Evolutionary conservation across 2,329 filamentous ascomycete genomes (phyloP), one percentile per base, ranked within the genome.

Genomic region (Ophiostoma sp.): DNA sequence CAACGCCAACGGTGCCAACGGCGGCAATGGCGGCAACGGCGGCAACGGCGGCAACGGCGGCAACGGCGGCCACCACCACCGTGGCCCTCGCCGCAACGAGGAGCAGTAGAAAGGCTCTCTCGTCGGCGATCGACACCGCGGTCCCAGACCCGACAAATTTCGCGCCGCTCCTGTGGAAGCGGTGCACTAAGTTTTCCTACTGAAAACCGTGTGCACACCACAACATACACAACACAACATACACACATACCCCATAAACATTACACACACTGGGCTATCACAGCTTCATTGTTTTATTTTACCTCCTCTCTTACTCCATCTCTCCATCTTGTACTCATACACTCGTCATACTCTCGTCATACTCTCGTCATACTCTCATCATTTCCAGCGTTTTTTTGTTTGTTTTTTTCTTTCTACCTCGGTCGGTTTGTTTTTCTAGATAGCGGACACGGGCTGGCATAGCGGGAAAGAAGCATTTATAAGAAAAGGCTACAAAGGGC

Each of bases 381-480:
- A 23, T 27, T 67, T 67, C 36, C 39, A 67, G 62, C 62, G 62
- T 66, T 39, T 33, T 36, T 17, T 11, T 13, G 3, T 27, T 57
- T n/a, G 8, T 57, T 57, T 52, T 15, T 57, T 57, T n/a, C 52
- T 57, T 57, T 57, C 52, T 67, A 23, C 39, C 66, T 41, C 68
- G 62, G 68, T 44, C 54, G 41, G n/a, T 48, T 44, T 71, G 52
- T 44, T 67, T 62, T 66, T 62, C 3, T 62, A 67, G 65, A 67
- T 23, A 41, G 65, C 65, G 65, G 65, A 67, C 65, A 67, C 62
- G 39, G 65, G 65, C 65, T 67, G 27, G 65, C 65, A 67, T 67
- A 48, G 67, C 48, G 27, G 62, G 62, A 68, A 60, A 4, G 39
- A 41, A 36, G 20, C 31, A n/a, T n/a, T 44, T 48, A 48, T 48